Evolutionary conservation across 2,329 filamentous ascomycete species (phyloP).

Genomic region (Sporothrix sp.): DNA sequence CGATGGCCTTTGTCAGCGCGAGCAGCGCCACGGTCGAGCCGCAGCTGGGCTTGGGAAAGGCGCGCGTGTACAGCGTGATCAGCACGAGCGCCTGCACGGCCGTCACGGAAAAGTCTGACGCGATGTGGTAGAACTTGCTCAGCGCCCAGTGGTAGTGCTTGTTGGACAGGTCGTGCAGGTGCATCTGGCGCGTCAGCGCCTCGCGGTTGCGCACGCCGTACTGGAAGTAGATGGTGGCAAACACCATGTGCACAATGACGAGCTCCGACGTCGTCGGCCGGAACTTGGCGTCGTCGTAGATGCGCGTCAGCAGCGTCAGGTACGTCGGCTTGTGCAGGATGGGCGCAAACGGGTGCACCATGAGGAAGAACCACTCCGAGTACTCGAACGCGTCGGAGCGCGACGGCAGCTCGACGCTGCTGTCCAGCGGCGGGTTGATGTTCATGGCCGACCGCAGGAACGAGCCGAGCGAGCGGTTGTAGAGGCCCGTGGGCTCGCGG

Average conservation of each 20-base stretch:
- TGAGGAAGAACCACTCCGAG: slow-evolving; percentile 65
- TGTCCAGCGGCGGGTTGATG: slow-evolving; percentile 44
- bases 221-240: slow-evolving; percentile 69
- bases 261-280: slow-evolving; percentile 53
- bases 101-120: slow-evolving; percentile 49
- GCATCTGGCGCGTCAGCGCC: slow-evolving; percentile 41
- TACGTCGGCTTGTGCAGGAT: slow-evolving; percentile 69
- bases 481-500: slow-evolving; percentile 32
- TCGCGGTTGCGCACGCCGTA: slow-evolving; percentile 60
- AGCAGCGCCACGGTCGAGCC: slow-evolving; percentile 58
- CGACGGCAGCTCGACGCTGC: slow-evolving; percentile 48
- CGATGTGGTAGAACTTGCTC: slow-evolving; percentile 56
- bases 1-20: slow-evolving; percentile 59
- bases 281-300: slow-evolving; percentile 62
- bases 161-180: slow-evolving; percentile 57
- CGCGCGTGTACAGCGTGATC: slow-evolving; percentile 62
- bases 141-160: slow-evolving; percentile 70
- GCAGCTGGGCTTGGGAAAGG: slow-evolving; percentile 69
- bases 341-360: slow-evolving; percentile 62
- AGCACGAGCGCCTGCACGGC: slow-evolving; percentile 65
- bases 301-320: slow-evolving; percentile 52
- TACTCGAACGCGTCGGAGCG: slow-evolving; percentile 58
- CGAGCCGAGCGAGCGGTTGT: slow-evolving; percentile 63
- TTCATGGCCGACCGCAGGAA: slow-evolving; percentile 58
- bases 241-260: slow-evolving; percentile 68